phyloP scores from a whole-genome alignment of 306 rosid species.

The Corylus avellana region DNA sequence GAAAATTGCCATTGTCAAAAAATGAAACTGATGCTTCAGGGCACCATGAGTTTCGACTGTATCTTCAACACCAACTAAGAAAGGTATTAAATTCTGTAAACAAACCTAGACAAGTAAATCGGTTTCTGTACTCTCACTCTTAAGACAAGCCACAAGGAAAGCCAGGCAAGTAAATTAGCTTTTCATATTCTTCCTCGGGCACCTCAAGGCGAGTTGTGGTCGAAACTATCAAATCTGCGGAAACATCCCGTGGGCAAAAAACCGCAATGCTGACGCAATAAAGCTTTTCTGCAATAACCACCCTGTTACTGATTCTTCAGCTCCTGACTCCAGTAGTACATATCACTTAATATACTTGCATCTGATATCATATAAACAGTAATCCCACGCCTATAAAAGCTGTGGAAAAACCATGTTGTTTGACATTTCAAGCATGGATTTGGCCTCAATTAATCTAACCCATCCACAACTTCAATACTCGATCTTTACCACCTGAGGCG shows the following conservation, averaged over 20 bases:
- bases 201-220: neutral
- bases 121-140: neutral
- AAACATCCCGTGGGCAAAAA: neutral
- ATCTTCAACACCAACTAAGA: neutral
- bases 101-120: neutral
- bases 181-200: neutral
- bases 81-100: neutral
- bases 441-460: conserved; percentile 43
- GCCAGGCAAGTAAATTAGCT: neutral
- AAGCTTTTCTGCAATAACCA: neutral
- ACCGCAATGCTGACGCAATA: neutral
- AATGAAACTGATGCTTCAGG: neutral
- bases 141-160: neutral
- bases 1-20: neutral
- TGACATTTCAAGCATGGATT: neutral
- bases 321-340: neutral
- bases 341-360: neutral
- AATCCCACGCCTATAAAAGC: neutral
- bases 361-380: neutral
- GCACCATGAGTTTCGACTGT: neutral
- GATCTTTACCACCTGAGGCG: conserved; percentile 97
- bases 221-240: neutral
- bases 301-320: neutral
- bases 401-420: neutral
- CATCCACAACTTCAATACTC: conserved; percentile 95